phyloP scores from a whole-genome alignment of 106 monocot species.

The Ottelia alismoides region DNA sequence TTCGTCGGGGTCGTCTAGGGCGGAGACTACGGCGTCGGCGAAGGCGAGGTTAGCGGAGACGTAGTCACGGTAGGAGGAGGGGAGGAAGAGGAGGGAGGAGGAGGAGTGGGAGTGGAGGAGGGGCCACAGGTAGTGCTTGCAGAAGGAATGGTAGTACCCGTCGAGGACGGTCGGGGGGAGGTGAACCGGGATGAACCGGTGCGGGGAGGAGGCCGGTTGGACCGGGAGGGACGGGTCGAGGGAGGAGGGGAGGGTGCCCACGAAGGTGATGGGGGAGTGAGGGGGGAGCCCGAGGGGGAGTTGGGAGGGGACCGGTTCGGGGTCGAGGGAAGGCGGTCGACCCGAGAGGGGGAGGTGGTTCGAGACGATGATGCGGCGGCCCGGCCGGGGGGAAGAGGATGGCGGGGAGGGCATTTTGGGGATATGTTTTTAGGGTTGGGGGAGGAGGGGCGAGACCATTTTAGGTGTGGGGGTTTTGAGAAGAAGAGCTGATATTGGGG shows the following conservation, averaged over 20 bases:
- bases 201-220: conserved; percentile 11
- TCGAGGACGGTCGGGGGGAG: background rate
- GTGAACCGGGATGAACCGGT: conserved; percentile 2
- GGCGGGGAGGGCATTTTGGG: conserved; percentile 8
- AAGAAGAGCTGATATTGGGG: too few relatives aligned
- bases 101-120: too few relatives aligned
- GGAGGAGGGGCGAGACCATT: conserved; percentile 52
- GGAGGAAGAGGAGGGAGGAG: conserved; percentile 3
- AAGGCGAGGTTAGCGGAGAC: conserved; percentile 3
- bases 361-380: conserved; percentile 38
- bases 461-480: too few relatives aligned
- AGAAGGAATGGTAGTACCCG: too few relatives aligned
- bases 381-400: conserved; percentile 3
- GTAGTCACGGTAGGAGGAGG: background rate
- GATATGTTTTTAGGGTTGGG: conserved; percentile 35
- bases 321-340: conserved; percentile 32
- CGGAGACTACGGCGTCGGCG: background rate
- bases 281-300: conserved; percentile 46
- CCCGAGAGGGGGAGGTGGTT: conserved; percentile 28
- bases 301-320: conserved; percentile 39
- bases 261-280: conserved; percentile 24
- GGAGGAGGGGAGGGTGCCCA: conserved; percentile 43
- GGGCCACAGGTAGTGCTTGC: too few relatives aligned
- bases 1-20: background rate
- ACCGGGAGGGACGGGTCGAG: conserved; percentile 3